These are phyloP conservation scores for Nectriaceae sp. DNA, from an alignment of 2,329 filamentous ascomycete species.

Conservation along the genomic window DNA sequence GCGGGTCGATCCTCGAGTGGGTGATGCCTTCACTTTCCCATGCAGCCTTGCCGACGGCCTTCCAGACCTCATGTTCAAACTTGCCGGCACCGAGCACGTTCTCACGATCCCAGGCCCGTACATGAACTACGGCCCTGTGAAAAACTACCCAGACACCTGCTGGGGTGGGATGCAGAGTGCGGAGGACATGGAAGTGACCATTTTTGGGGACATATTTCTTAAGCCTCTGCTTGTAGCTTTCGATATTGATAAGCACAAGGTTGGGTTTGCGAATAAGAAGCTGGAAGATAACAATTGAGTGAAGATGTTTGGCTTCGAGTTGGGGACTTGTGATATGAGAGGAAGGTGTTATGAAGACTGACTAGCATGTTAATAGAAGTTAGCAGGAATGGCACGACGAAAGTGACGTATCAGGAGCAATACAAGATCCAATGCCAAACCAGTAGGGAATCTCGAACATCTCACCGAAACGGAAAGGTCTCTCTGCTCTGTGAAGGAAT, in stretches of 20 bases:
- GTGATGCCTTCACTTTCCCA: slow-evolving; percentile 58
- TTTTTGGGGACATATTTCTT: slow-evolving; percentile 78
- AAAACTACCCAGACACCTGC: slow-evolving; percentile 57
- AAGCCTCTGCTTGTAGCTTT: slow-evolving; percentile 78
- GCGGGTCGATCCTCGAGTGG: slow-evolving; percentile 43
- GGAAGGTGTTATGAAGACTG: background rate
- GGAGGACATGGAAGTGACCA: slow-evolving; percentile 51
- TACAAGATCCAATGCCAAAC: too few relatives aligned
- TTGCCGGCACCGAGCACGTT: slow-evolving; percentile 51
- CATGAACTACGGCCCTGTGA: slow-evolving; percentile 55
- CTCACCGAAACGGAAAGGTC: too few relatives aligned
- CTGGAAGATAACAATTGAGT: slow-evolving; percentile 27
- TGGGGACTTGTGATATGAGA: too few relatives aligned
- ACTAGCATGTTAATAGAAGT: slow-evolving; percentile 7
- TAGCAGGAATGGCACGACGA: too few relatives aligned
- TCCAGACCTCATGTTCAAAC: slow-evolving; percentile 57
- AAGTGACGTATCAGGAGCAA: too few relatives aligned
- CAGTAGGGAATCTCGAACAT: too few relatives aligned
- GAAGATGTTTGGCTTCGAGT: too few relatives aligned
- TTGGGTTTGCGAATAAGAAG: slow-evolving; percentile 48
- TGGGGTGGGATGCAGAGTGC: slow-evolving; percentile 74
- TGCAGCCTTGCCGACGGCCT: slow-evolving; percentile 55
- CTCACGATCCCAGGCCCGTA: slow-evolving; percentile 56
- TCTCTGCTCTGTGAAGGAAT: too few relatives aligned
- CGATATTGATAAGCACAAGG: slow-evolving; percentile 48